Base-by-base conservation (phyloP, 176 grass and related monocot genomes). In the Triticum timopheevii region DNA sequence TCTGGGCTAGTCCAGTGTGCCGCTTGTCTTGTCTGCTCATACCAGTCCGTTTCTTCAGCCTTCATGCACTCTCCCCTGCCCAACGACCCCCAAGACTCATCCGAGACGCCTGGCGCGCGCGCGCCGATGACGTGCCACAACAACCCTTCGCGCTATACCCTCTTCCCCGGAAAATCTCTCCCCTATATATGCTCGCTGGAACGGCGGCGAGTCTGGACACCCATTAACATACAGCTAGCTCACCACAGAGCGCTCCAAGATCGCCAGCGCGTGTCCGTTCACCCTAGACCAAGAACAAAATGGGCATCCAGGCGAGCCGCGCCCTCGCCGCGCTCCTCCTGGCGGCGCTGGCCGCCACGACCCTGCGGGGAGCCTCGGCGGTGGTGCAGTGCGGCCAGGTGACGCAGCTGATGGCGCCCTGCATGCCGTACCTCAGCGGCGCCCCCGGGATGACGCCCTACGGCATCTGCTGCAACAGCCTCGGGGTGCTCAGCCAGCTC, bases 401-500 rank as follows among this genome's bases (percentile, higher is more conserved):
- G 3, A 42, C 65, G n/a, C 86, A 83, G 83, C 86, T 92, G 19
- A 78, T 92, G 72, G 25, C 79, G 17, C 91, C 91, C 0, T 92
- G 91, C 87, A 70, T 87, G 73, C 87, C 91, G 0, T 92, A 92
- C 84, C 79, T 92, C 13, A 8, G 76, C 23, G 87, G 87, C 20
- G 81, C 85, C 15, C 78, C 80, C 27, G 91, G 83, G 80, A 75
- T 83, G 91, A 83, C 69, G 30, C 91, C 91, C 47, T 86, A 83
- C 80, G 87, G 80, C 80, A 34, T 83, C 73, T 92, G 87, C 73
- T 92, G 91, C 91, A 90, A 80, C 91, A 76, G 80, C 80, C 80
- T 90, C 35, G 80, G 20, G 61, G 75, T 86, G 80, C 91, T 92
- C 66, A 86, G 77, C 87, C 87, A 84, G 66, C 36, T 86, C 35